Conservation (phyloP, 2,329 filamentous ascomycete species). For the Cordyceps tenuipes region DNA sequence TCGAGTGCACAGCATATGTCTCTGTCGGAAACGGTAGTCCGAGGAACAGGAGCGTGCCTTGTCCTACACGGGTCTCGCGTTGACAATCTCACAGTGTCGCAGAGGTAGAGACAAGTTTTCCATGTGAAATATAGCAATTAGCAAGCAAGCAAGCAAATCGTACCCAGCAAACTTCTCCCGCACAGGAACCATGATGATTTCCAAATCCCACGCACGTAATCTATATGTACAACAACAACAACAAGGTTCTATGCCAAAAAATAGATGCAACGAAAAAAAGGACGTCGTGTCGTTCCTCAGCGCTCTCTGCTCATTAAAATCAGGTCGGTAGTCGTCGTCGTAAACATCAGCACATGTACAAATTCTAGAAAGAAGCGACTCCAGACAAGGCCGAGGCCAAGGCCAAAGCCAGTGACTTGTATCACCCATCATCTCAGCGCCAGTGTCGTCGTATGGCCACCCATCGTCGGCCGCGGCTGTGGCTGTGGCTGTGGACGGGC, state of each 20-base stretch:
- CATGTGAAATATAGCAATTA: not conserved
- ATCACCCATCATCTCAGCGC: conserved; percentile 24
- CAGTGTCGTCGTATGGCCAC: conserved; percentile 26
- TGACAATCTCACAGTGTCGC: not conserved
- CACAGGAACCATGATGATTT: not conserved
- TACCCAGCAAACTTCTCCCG: not conserved
- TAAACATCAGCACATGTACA: conserved; percentile 12
- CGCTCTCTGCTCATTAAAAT: conserved; percentile 1
- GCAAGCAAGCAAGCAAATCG: not conserved
- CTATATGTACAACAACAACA: not conserved
- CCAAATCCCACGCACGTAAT: not conserved
- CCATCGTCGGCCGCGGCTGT: conserved; percentile 21
- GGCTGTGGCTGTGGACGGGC: conserved; percentile 27
- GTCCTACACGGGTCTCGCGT: not conserved
- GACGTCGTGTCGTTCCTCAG: not conserved
- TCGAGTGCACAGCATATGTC: conserved; percentile 3
- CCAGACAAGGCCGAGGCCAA: not conserved
- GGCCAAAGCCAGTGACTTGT: not conserved
- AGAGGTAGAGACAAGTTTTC: not conserved
- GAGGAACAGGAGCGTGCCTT: not conserved
- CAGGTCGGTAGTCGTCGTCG: not conserved
- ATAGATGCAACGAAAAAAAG: not conserved
- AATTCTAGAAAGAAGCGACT: not conserved
- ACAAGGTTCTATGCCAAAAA: not conserved
- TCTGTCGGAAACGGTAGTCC: conserved; percentile 8